Evolutionary conservation across 129 eudicot species (phyloP), one percentile per base, ranked within the genome.

Genomic region (Rutidosis leptorrhynchoides): DNA sequence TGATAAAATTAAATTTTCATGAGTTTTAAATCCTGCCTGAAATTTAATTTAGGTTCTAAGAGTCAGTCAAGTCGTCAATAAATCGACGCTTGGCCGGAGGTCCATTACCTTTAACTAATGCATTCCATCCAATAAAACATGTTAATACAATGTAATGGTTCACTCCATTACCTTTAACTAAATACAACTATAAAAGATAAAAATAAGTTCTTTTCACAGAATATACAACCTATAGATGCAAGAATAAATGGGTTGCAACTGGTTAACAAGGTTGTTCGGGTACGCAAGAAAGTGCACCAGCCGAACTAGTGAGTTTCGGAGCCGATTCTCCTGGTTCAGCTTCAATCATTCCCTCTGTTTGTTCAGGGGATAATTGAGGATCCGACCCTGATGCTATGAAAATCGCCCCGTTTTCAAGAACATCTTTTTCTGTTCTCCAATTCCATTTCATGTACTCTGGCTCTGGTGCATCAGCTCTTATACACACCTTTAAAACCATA

Each of bases 351-450:
- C 72, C 26, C 10, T 28, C 53, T 17, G 26, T 64, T 3, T 65
- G 63, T 6, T 49, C 70, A 1, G 66, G 22, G 27, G 68, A 59
- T 35, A 69, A 55, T 3, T 22, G 3, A 1, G 82, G 67, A 17
- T 81, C 80, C 4, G 51, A 9, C 8, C 90, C 95, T 2, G 97
- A 82, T 29, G 83, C 65, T 2, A 2, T 1, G 35, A 90, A 90
- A 58, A 45, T 64, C 15, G 97, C 97, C 22, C 97, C 97, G 11
- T 86, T 82, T 65, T 58, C 40, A 10, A 84, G 75, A 57, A 57
- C 0, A 19, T 90, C 91, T 2, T 82, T 83, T 37, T 86, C 82
- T 1, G 88, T 76, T 64, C 87, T 73, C 96, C 96, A 89, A 21
- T 86, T 84, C 96, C 96, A 89, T 6, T 62, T 14, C 77, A 33